Conservation (phyloP, 495 filamentous ascomycete species). For the Neurospora cerealis region DNA sequence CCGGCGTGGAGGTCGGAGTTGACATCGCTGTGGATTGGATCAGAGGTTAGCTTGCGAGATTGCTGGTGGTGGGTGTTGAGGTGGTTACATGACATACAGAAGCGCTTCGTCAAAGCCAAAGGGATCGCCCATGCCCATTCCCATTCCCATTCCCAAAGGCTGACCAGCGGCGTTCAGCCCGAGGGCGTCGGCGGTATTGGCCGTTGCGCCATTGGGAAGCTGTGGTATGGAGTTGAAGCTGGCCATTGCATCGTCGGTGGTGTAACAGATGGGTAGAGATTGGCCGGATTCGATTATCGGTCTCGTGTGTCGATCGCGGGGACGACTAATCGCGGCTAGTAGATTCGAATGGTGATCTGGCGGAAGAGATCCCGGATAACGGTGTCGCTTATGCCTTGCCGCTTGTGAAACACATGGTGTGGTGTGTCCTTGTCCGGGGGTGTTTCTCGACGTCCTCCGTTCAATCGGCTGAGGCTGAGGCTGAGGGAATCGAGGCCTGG, state of each 20-base stretch:
- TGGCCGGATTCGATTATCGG: not conserved
- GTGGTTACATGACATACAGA: constrained; percentile 20
- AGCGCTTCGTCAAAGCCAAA: constrained; percentile 38
- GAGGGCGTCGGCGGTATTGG: constrained; percentile 26
- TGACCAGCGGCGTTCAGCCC: constrained; percentile 19
- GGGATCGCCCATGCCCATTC: constrained; percentile 25
- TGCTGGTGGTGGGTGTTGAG: not conserved
- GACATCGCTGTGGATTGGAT: constrained; percentile 25
- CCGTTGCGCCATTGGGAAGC: constrained; percentile 24
- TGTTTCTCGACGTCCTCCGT: not conserved
- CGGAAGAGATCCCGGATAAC: not conserved
- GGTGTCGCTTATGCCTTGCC: not conserved
- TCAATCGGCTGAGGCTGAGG: not conserved
- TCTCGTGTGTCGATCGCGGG: not conserved
- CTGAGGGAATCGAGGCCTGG: not conserved
- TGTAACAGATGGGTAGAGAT: not conserved
- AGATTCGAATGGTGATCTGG: not conserved
- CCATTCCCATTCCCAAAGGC: not conserved
- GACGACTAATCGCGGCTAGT: not conserved
- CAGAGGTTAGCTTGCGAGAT: not conserved
- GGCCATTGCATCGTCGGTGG: constrained; percentile 36
- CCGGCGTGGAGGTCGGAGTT: constrained; percentile 29
- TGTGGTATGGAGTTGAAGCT: constrained; percentile 39
- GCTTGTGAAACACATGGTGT: not conserved
- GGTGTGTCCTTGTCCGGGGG: not conserved